These are phyloP conservation scores for Exophiala sp. DNA, from an alignment of 2,329 filamentous ascomycete species.

Conservation along the genomic window DNA sequence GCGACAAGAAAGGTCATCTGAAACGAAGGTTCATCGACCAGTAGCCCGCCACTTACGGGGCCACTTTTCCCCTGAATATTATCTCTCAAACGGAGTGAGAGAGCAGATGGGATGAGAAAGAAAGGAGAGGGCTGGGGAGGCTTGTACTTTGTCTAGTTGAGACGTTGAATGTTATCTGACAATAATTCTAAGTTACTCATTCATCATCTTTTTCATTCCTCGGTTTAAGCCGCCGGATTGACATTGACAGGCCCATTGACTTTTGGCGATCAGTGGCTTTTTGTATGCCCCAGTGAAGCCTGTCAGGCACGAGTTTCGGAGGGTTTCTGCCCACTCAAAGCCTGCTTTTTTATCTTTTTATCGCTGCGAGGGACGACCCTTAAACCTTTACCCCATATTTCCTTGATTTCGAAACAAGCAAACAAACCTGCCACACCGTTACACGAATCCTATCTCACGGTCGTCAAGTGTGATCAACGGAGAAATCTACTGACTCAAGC, in stretches of 20 bases:
- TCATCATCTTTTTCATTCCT: background rate
- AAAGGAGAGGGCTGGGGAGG: background rate
- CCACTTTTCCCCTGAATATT: conserved; percentile 17
- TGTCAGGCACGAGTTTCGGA: conserved; percentile 4
- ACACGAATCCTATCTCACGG: background rate
- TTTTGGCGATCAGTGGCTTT: conserved; percentile 1
- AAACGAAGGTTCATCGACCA: conserved; percentile 7
- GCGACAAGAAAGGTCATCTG: conserved; percentile 11
- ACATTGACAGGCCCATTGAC: background rate
- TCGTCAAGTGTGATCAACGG: background rate
- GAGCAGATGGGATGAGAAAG: background rate
- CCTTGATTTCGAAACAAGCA: conserved; percentile 1
- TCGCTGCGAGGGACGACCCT: background rate
- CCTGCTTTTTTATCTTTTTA: too few relatives aligned
- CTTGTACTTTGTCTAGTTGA: too few relatives aligned
- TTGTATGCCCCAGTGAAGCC: background rate
- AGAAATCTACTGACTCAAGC: too few relatives aligned
- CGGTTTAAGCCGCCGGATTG: background rate
- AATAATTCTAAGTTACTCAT: too few relatives aligned
- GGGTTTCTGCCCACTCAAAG: conserved; percentile 1
- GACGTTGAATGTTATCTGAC: too few relatives aligned
- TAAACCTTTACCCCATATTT: background rate
- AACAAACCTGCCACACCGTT: background rate
- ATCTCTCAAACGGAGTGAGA: background rate
- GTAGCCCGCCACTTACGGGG: background rate